Percentiles rank a stretch among this genome's conserved stretches.
Evolutionary conservation across 805 yeast genomes (phyloP).

Genomic region (Monosporozyma siamensis): DNA sequence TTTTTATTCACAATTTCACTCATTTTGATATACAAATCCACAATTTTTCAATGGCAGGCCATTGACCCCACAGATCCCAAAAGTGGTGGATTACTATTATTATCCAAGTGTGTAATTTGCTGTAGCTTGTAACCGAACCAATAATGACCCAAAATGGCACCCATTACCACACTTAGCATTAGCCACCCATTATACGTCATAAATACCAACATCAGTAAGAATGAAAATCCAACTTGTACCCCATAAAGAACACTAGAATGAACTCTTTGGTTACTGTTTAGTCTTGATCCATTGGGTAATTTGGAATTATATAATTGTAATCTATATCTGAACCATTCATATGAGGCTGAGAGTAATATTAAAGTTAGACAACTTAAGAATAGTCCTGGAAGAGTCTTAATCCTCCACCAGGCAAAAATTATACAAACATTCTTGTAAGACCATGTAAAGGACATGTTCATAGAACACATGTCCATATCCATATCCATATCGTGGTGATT

Average conservation of each 20-base stretch:
- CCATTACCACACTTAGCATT: slow-evolving; percentile 62
- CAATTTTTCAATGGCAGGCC: slow-evolving; percentile 3
- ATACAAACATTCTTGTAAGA: slow-evolving; percentile 64
- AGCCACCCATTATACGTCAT: slow-evolving; percentile 87
- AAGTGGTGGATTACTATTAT: neutral
- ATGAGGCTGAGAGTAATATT: neutral
- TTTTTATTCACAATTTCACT: too few relatives aligned
- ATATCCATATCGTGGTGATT: slow-evolving; percentile 1
- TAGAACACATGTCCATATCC: slow-evolving; percentile 31
- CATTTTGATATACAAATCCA: too few relatives aligned
- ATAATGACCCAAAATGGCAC: slow-evolving; percentile 63
- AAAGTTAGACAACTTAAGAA: slow-evolving; percentile 35
- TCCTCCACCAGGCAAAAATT: slow-evolving; percentile 74
- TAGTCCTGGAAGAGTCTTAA: slow-evolving; percentile 43
- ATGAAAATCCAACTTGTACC: slow-evolving; percentile 58
- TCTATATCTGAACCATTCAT: slow-evolving; percentile 2
- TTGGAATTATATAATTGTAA: neutral
- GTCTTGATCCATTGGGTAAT: neutral
- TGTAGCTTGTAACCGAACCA: slow-evolving; percentile 11
- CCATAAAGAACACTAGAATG: slow-evolving; percentile 43
- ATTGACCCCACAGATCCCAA: neutral
- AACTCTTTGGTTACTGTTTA: neutral
- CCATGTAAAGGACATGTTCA: slow-evolving; percentile 76
- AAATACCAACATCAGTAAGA: slow-evolving; percentile 67
- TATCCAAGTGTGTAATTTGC: neutral